phyloP scores from a whole-genome alignment of 2,329 filamentous ascomycete species.

The Neopestalotiopsis sp. region DNA sequence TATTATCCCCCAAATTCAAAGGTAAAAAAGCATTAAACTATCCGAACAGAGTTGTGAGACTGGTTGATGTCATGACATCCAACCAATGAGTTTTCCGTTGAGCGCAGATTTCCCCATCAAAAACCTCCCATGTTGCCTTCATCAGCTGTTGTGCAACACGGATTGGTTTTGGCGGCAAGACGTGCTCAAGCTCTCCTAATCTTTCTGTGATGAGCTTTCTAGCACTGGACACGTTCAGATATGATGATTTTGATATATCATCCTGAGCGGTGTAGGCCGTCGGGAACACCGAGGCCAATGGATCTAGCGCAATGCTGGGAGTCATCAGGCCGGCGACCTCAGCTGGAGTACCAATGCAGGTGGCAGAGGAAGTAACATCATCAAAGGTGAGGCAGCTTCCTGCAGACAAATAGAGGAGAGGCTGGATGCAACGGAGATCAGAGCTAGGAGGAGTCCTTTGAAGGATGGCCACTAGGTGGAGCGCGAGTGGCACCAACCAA shows the following conservation, averaged over 20 bases:
- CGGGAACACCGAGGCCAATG: not conserved
- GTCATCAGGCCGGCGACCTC: not conserved
- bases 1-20: not conserved
- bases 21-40: not conserved
- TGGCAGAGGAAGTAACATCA: not conserved
- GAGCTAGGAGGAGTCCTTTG: slow-evolving; percentile 6
- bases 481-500: slow-evolving; percentile 13
- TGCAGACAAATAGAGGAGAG: slow-evolving; percentile 10
- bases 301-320: not conserved
- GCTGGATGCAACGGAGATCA: slow-evolving; percentile 13
- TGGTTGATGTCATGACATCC: slow-evolving; percentile 11
- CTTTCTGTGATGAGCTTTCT: slow-evolving; percentile 9
- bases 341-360: not conserved
- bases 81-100: slow-evolving; percentile 13
- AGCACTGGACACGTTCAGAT: not conserved
- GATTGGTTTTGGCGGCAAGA: slow-evolving; percentile 10
- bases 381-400: slow-evolving; percentile 13
- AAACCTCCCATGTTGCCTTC: slow-evolving; percentile 11
- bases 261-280: not conserved
- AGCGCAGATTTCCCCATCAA: not conserved
- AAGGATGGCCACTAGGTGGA: slow-evolving; percentile 4
- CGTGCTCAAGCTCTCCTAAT: slow-evolving; percentile 6
- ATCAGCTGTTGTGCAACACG: slow-evolving; percentile 11
- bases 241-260: not conserved
- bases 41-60: slow-evolving; percentile 11